These are phyloP conservation scores for Cytospora mali DNA, from an alignment of 2,329 filamentous ascomycete genomes.

Conservation along the genomic window DNA sequence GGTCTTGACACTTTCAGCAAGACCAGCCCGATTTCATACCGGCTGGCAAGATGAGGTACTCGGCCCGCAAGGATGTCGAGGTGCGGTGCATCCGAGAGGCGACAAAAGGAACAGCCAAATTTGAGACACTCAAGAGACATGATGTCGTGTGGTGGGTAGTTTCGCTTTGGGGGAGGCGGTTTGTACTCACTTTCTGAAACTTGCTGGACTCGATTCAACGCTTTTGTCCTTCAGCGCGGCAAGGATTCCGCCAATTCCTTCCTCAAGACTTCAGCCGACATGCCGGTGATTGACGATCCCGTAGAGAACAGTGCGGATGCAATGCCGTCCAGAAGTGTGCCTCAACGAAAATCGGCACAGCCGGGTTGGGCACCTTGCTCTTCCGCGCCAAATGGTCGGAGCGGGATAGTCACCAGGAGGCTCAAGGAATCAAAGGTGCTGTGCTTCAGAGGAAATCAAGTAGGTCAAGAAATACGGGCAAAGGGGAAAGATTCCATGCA, in stretches of 20 bases:
- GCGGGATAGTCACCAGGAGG: not conserved
- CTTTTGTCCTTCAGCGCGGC: conserved; percentile 9
- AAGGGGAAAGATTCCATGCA: conserved; percentile 17
- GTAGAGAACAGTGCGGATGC: not conserved
- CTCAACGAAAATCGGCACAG: not conserved
- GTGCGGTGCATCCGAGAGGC: conserved; percentile 2
- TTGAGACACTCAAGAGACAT: conserved; percentile 22
- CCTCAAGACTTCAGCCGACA: conserved; percentile 4
- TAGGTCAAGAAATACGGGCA: conserved; percentile 2
- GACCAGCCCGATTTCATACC: conserved; percentile 7
- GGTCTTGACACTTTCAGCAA: conserved; percentile 15
- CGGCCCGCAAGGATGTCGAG: conserved; percentile 1
- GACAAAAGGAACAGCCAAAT: conserved; percentile 23
- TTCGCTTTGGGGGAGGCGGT: conserved; percentile 4
- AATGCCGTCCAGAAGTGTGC: not conserved
- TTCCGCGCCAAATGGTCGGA: not conserved
- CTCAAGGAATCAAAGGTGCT: not conserved
- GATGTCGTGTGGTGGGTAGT: conserved; percentile 18
- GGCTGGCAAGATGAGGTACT: conserved; percentile 4
- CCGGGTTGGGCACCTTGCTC: not conserved
- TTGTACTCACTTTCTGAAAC: conserved; percentile 23
- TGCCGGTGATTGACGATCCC: not conserved
- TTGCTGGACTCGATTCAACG: conserved; percentile 3
- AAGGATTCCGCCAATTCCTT: not conserved
- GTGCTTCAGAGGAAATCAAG: not conserved